A percentile compares a stretch with the other conserved stretches of the same genome.
phyloP scores from a whole-genome alignment of 177 flowering plant species.

The Vitis hybrid region DNA sequence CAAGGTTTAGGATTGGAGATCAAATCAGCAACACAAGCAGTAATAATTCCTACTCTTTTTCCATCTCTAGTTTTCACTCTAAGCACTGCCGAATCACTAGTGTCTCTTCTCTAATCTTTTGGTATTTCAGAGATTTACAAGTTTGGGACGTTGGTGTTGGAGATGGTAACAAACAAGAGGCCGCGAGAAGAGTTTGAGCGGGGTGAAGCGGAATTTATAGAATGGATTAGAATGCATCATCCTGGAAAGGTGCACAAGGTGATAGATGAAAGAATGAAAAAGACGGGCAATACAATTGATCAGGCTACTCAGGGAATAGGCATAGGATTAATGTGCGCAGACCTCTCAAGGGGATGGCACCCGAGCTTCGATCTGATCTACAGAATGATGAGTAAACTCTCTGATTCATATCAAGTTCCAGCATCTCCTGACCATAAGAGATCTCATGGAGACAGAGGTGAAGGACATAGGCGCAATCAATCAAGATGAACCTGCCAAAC shows the following conservation, averaged over 20 bases:
- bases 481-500: slow-evolving; percentile 5
- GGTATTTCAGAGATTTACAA: slow-evolving; percentile 34
- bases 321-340: slow-evolving; percentile 54
- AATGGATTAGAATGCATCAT: slow-evolving; percentile 39
- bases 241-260: slow-evolving; percentile 34
- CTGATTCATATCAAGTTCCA: slow-evolving; percentile 21
- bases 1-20: slow-evolving; percentile 46
- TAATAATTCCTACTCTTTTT: slow-evolving; percentile 16
- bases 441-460: slow-evolving; percentile 13
- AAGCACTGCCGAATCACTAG: too few species aligned
- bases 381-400: slow-evolving; percentile 20
- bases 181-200: slow-evolving; percentile 30
- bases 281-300: slow-evolving; percentile 26
- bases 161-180: slow-evolving; percentile 40
- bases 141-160: slow-evolving; percentile 55
- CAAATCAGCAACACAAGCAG: slow-evolving; percentile 31
- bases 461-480: slow-evolving; percentile 12
- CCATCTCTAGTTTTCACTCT: background rate
- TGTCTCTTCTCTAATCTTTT: background rate
- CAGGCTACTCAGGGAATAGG: slow-evolving; percentile 38
- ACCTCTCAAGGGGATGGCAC: slow-evolving; percentile 25
- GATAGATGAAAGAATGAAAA: slow-evolving; percentile 43
- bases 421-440: slow-evolving; percentile 20
- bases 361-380: slow-evolving; percentile 32
- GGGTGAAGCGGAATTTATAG: slow-evolving; percentile 36